A percentile compares a stretch with the other conserved stretches of the same genome.
These are phyloP conservation scores for Diaporthe aspalathi DNA, from an alignment of 2,329 filamentous ascomycete genomes.

Conservation along the genomic window DNA sequence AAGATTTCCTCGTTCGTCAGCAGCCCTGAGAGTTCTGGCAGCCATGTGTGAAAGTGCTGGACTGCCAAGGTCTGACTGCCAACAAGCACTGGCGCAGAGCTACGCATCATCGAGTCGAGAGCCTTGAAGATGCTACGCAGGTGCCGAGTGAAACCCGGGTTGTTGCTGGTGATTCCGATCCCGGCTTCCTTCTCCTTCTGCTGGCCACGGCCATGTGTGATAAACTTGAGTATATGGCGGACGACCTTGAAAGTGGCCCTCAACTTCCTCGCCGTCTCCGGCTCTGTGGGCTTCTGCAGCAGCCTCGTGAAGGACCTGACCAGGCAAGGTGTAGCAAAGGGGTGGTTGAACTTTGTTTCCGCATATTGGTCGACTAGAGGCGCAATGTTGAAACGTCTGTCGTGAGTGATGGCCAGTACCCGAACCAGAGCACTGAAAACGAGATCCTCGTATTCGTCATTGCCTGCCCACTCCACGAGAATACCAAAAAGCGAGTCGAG, in stretches of 20 bases:
- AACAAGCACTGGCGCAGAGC: constrained; percentile 83
- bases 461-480: constrained; percentile 88
- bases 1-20: constrained; percentile 87
- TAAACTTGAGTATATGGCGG: constrained; percentile 92
- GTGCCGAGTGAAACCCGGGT: constrained; percentile 81
- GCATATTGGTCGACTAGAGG: constrained; percentile 94
- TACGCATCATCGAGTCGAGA: constrained; percentile 90
- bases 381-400: constrained; percentile 90
- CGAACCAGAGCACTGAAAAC: constrained; percentile 91
- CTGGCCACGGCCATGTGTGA: constrained; percentile 87
- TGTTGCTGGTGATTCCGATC: constrained; percentile 83
- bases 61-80: constrained; percentile 95
- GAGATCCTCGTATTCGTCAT: constrained; percentile 91
- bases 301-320: constrained; percentile 88
- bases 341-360: constrained; percentile 89
- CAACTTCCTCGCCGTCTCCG: constrained; percentile 84
- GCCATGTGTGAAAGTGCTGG: constrained; percentile 96
- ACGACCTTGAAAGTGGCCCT: constrained; percentile 96
- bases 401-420: constrained; percentile 92
- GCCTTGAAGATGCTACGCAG: constrained; percentile 89
- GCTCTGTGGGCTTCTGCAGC: constrained; percentile 83
- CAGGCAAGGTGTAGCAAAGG: constrained; percentile 88
- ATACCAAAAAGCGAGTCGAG: constrained; percentile 93
- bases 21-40: constrained; percentile 86
- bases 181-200: constrained; percentile 90